Evolutionary conservation across 176 grass and related monocot genomes (phyloP).

Genomic region (Alloteropsis semialata): DNA sequence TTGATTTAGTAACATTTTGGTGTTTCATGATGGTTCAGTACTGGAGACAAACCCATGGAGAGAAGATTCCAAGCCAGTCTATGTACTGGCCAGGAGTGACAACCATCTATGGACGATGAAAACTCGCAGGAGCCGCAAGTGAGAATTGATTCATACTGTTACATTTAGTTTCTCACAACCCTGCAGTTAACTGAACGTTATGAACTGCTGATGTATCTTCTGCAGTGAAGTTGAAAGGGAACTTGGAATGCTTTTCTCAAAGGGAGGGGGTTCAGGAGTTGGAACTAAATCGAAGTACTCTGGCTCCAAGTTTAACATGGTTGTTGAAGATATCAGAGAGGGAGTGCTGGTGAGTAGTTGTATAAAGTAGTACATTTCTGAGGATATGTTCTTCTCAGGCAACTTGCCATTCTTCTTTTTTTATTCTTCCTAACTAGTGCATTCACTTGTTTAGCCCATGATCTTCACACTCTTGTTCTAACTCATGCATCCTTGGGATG

Average conservation of each 20-base stretch:
- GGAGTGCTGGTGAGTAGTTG: slow-evolving; percentile 81
- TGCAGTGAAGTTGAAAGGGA: slow-evolving; percentile 92
- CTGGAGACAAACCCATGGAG: slow-evolving; percentile 97
- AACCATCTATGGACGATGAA: slow-evolving; percentile 97
- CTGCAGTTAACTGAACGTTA: not conserved
- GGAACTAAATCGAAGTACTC: slow-evolving; percentile 69
- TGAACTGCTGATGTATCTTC: not conserved
- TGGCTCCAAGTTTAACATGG: slow-evolving; percentile 83
- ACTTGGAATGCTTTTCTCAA: slow-evolving; percentile 88
- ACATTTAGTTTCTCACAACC: not conserved
- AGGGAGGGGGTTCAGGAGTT: slow-evolving; percentile 48
- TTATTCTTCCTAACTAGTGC: not conserved
- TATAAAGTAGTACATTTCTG: not conserved
- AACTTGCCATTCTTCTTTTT: not conserved
- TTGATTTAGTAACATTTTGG: not conserved
- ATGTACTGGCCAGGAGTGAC: slow-evolving; percentile 84
- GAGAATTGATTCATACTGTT: slow-evolving; percentile 5
- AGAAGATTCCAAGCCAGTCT: slow-evolving; percentile 83
- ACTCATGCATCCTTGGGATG: not conserved
- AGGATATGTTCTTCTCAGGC: not conserved
- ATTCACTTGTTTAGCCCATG: not conserved
- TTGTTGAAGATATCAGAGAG: slow-evolving; percentile 95
- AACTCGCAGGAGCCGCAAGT: slow-evolving; percentile 77
- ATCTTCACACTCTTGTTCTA: not conserved
- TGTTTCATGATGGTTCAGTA: slow-evolving; percentile 49